Conservation (phyloP, 164 flowering plant species). For the Santalum album region DNA sequence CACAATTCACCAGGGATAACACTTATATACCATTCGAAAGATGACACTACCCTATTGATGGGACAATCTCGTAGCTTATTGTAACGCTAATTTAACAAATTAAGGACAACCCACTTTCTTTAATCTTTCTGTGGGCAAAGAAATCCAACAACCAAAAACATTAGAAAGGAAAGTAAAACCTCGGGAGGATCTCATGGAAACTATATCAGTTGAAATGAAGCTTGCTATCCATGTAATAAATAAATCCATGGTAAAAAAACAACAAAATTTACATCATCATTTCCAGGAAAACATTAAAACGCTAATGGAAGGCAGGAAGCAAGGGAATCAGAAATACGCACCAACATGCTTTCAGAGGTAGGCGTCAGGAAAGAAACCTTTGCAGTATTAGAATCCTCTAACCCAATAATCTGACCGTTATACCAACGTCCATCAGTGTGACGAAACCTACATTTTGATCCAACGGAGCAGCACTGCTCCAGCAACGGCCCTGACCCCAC, state of each 20-base stretch:
- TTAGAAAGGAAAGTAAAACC: too few relatives aligned
- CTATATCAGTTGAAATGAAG: not conserved
- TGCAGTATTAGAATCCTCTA: conserved; percentile 47
- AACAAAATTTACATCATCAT: too few relatives aligned
- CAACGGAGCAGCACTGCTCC: conserved; percentile 34
- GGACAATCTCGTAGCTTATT: too few relatives aligned
- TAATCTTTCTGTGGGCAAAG: too few relatives aligned
- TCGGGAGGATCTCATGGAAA: not conserved
- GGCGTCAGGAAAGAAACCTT: conserved; percentile 81
- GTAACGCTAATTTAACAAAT: too few relatives aligned
- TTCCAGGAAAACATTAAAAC: too few relatives aligned
- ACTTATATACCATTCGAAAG: too few relatives aligned
- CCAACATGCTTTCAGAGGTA: conserved; percentile 84
- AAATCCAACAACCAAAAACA: too few relatives aligned
- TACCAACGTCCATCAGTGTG: conserved; percentile 92
- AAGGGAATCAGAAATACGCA: conserved; percentile 17
- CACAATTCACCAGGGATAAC: too few relatives aligned
- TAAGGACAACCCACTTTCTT: too few relatives aligned
- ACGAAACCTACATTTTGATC: conserved; percentile 88
- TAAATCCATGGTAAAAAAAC: not conserved
- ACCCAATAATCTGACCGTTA: conserved; percentile 51
- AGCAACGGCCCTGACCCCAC: conserved; percentile 49
- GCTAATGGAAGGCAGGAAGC: not conserved
- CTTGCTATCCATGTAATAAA: not conserved
- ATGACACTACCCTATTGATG: too few relatives aligned